Base-by-base conservation (phyloP, 805 yeast genomes). In the Lipomyces yamanashiensis region DNA sequence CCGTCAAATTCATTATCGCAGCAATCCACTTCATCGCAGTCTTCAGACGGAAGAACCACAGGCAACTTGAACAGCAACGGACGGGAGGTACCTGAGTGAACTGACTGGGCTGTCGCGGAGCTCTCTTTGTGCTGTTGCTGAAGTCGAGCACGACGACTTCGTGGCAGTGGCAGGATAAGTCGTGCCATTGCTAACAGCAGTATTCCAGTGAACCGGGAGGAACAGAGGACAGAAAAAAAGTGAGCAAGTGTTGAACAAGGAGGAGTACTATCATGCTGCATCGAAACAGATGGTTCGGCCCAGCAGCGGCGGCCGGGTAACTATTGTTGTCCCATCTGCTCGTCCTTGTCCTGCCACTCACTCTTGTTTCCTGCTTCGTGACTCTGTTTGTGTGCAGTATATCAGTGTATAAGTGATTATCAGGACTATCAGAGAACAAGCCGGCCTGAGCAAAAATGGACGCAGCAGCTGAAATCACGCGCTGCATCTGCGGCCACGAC, bases 401-500 rank as follows among this genome's bases (percentile, higher is more conserved):
- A 28, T 15, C 15, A 6, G 15, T 13, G 44, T 40, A 40, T n/a
- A 40, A 40, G 15, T 13, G 15, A 40, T 2, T 40, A 40, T 40
- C n/a, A n/a, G 17, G n/a, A 40, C 44, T n/a, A n/a, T n/a, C n/a
- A n/a, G n/a, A n/a, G n/a, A n/a, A n/a, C n/a, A n/a, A n/a, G n/a
- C n/a, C n/a, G n/a, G n/a, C n/a, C n/a, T 10, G 51, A 47, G 9
- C 10, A 47, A 33, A 47, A 3, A 47, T 59, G 54, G 58, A 59
- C 50, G 43, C 58, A n/a, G 23, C 63, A 23, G 80, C 78, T 34
- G 87, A 84, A 64, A 77, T 83, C 48, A 84, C 87, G 1, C 74
- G 87, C 56, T 84, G 87, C 71, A 76, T 83, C 17, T 86, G 85
- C 72, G 85, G 85, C 12, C 78, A 80, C 67, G 80, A 80, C 51